These are phyloP conservation scores for Theileria annulata DNA, from an alignment of 169 alveolate genomes.

Conservation along the genomic window DNA sequence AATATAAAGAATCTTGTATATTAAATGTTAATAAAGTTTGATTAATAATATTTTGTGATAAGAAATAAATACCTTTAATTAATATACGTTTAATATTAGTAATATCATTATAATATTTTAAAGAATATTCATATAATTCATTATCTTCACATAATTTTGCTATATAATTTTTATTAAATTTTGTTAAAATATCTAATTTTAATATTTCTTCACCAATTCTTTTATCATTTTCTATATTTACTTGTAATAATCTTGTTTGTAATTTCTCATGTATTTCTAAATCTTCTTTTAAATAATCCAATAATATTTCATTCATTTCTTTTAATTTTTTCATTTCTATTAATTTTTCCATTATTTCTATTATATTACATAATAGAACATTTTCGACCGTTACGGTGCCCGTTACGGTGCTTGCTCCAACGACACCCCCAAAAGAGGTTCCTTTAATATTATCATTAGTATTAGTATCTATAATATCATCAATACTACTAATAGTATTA, in stretches of 20 bases:
- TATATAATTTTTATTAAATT: constrained; percentile 94
- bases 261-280: constrained; percentile 96
- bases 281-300: constrained; percentile 95
- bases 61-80: constrained; percentile 83
- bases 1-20: too few relatives aligned
- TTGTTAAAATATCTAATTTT: constrained; percentile 92
- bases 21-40: constrained; percentile 88
- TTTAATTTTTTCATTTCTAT: constrained; percentile 83
- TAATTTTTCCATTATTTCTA: constrained; percentile 82
- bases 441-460: too few relatives aligned
- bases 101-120: constrained; percentile 80
- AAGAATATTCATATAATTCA: constrained; percentile 94
- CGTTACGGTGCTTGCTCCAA: constrained; percentile 20
- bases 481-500: too few relatives aligned
- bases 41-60: constrained; percentile 63
- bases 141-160: constrained; percentile 97
- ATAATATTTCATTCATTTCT: constrained; percentile 95
- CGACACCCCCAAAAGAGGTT: too few relatives aligned
- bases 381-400: constrained; percentile 22
- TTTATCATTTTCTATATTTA: constrained; percentile 90
- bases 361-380: constrained; percentile 82
- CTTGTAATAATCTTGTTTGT: constrained; percentile 97
- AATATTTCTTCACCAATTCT: constrained; percentile 95
- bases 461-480: too few relatives aligned
- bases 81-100: constrained; percentile 64